Evolutionary conservation across 805 yeast species (phyloP).

Genomic region (Ogataea philodendri): DNA sequence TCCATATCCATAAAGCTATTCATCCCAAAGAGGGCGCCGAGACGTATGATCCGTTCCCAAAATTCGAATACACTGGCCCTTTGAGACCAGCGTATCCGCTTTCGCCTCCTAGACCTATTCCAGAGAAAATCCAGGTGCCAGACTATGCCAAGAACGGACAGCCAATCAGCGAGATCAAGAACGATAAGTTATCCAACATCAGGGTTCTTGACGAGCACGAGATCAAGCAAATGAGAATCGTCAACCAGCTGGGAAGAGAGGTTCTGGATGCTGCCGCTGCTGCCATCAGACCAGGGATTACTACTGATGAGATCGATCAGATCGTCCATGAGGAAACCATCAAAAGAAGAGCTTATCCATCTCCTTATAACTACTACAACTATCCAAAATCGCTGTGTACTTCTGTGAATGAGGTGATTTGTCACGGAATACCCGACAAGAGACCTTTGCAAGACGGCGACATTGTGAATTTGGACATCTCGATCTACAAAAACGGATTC

Average conservation of each 20-base stretch:
- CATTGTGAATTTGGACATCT: slow-evolving; percentile 85
- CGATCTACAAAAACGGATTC: slow-evolving; percentile 80
- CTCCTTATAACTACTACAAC: slow-evolving; percentile 91
- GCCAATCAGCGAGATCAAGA: slow-evolving; percentile 74
- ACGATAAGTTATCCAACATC: slow-evolving; percentile 67
- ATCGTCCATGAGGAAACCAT: slow-evolving; percentile 86
- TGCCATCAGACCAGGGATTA: slow-evolving; percentile 79
- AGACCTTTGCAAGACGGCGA: slow-evolving; percentile 89
- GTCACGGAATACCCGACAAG: slow-evolving; percentile 97
- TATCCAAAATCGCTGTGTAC: slow-evolving; percentile 93
- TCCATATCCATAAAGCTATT: slow-evolving; percentile 70
- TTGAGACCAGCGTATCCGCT: slow-evolving; percentile 81
- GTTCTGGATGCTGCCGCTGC: slow-evolving; percentile 87
- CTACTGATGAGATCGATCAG: slow-evolving; percentile 88
- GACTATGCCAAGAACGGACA: slow-evolving; percentile 82
- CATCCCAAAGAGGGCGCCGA: slow-evolving; percentile 62
- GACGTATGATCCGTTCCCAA: slow-evolving; percentile 86
- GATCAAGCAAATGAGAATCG: slow-evolving; percentile 70
- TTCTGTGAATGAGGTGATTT: slow-evolving; percentile 89
- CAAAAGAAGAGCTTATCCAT: slow-evolving; percentile 88
- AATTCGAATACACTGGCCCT: slow-evolving; percentile 68
- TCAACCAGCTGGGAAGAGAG: slow-evolving; percentile 77
- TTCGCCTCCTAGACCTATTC: slow-evolving; percentile 66
- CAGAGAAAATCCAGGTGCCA: slow-evolving; percentile 68
- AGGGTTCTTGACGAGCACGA: slow-evolving; percentile 64